Evolutionary conservation across 2,329 filamentous ascomycete genomes (phyloP).

Genomic region (Curvularia lunata): DNA sequence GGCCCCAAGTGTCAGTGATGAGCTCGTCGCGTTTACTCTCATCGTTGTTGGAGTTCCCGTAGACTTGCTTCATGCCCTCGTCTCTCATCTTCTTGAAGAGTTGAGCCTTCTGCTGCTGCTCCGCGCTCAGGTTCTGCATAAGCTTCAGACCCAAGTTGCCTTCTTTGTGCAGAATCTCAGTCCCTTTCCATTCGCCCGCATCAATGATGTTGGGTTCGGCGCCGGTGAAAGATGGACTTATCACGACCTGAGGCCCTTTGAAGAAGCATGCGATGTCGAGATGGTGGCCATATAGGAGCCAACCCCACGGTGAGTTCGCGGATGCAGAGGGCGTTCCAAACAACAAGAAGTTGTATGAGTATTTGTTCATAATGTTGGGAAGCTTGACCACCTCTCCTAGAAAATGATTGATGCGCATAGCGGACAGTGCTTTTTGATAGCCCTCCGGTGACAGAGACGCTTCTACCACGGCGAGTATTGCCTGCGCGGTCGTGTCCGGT

Average conservation of each 20-base stretch:
- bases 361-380: conserved; percentile 71
- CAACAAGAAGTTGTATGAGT: conserved; percentile 76
- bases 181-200: conserved; percentile 66
- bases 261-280: conserved; percentile 76
- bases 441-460: conserved; percentile 70
- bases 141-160: conserved; percentile 69
- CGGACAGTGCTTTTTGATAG: conserved; percentile 70
- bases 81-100: conserved; percentile 68
- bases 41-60: conserved; percentile 36
- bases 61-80: conserved; percentile 64
- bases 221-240: conserved; percentile 78
- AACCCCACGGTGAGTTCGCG: conserved; percentile 68
- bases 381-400: conserved; percentile 71
- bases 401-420: conserved; percentile 78
- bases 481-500: conserved; percentile 37
- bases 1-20: conserved; percentile 71
- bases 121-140: conserved; percentile 67
- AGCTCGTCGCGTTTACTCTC: conserved; percentile 46
- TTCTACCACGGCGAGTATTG: conserved; percentile 63
- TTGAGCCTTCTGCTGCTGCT: conserved; percentile 59
- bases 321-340: conserved; percentile 67
- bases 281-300: conserved; percentile 79
- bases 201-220: conserved; percentile 81
- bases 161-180: conserved; percentile 69
- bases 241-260: conserved; percentile 67